Base-by-base conservation (phyloP, 768 basidiomycete species). In the Chalciporus chontae region DNA sequence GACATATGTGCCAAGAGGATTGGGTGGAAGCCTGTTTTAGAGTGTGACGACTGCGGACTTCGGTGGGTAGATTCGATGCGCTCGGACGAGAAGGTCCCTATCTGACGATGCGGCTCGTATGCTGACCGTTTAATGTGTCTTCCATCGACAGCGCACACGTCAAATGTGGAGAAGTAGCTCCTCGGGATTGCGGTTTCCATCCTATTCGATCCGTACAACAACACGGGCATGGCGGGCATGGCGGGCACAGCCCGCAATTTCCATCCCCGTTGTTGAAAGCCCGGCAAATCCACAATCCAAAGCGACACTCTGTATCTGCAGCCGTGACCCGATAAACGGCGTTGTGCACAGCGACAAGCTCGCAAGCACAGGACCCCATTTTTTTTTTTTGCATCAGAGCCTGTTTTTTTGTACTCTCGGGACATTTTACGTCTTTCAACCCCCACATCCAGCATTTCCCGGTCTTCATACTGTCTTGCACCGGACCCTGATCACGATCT, bases 21-120 rank as follows among this genome's bases (percentile, higher is more conserved):
- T 34, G 91, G 91, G 11, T 85, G 87, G 84, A 94, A 91, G 65
- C 83, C 90, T 18, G 78, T 87, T 27, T 70, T 94, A 17, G 83
- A 88, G 60, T 95, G 92, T 63, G 92, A 94, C 66, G 92, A 94
- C 68, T 94, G 93, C 68, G 84, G 86, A 23, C 68, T 90, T 59
- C 78, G 83, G 82, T 86, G 49, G 47, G 78, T 39, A 44, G 37
- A 26, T 47, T 57, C 39, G 54, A 41, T 49, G 41, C 23, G 41
- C 49, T 51, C 37, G 17, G 49, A 48, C 37, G 46, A 11, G 49
- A 44, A 53, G 47, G 49, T 21, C 43, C 23, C 52, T 38, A 46
- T 52, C 57, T 65, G 32, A 63, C 45, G 45, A 50, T 24, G 60
- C 2, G 56, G 53, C 27, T 46, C 45, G 23, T 40, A 11, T 23